Evolutionary conservation across 768 basidiomycete species (phyloP).

Genomic region (Neoboletus subvelutipes): DNA sequence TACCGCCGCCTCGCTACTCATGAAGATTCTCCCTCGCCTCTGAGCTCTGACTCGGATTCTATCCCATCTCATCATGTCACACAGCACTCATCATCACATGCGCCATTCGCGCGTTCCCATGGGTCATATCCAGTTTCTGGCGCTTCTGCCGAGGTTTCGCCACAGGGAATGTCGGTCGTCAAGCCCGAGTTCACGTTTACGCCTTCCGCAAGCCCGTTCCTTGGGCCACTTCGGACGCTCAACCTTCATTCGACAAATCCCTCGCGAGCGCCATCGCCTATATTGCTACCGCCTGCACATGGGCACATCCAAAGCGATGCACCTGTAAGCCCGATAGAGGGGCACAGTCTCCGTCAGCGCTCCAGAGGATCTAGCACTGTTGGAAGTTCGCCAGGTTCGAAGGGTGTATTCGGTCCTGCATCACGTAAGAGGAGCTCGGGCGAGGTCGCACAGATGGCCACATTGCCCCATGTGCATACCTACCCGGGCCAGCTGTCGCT

Average conservation of each 20-base stretch:
- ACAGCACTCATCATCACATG: slow-evolving; percentile 32
- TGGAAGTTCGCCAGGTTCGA: slow-evolving; percentile 37
- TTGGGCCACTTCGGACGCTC: slow-evolving; percentile 72
- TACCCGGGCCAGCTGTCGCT: slow-evolving; percentile 34
- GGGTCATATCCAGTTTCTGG: slow-evolving; percentile 22
- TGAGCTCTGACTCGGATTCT: slow-evolving; percentile 64
- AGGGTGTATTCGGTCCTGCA: slow-evolving; percentile 28
- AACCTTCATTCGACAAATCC: slow-evolving; percentile 71
- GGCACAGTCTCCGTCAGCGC: slow-evolving; percentile 25
- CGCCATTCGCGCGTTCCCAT: slow-evolving; percentile 27
- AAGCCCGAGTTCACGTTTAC: slow-evolving; percentile 48
- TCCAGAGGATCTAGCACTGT: slow-evolving; percentile 33
- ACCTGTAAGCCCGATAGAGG: slow-evolving; percentile 37
- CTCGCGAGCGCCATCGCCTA: slow-evolving; percentile 71
- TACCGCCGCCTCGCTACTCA: slow-evolving; percentile 38
- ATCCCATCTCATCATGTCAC: slow-evolving; percentile 32
- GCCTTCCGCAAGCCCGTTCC: slow-evolving; percentile 77
- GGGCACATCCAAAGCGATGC: slow-evolving; percentile 22
- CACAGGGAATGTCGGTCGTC: slow-evolving; percentile 21
- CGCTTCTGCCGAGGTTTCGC: slow-evolving; percentile 32
- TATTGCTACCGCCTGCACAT: slow-evolving; percentile 56
- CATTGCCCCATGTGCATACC: slow-evolving; percentile 33
- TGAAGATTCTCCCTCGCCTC: slow-evolving; percentile 69
- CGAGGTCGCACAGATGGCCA: slow-evolving; percentile 30
- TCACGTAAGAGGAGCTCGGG: slow-evolving; percentile 32